These are phyloP conservation scores for Diaporthe velutina DNA, from an alignment of 2,329 filamentous ascomycete species.

Conservation along the genomic window DNA sequence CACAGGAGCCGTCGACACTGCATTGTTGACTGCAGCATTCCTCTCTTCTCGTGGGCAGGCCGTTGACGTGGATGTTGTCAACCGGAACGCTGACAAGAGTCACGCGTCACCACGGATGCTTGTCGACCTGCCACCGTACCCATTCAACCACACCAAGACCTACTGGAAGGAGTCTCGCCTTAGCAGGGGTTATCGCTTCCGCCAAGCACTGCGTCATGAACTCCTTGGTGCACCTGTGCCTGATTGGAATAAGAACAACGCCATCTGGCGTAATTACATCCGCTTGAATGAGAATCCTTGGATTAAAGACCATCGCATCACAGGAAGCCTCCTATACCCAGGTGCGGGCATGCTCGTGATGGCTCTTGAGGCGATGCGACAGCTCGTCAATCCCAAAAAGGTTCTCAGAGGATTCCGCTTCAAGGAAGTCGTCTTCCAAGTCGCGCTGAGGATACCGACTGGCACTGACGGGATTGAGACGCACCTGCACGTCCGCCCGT, in stretches of 20 bases:
- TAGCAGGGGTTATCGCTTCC: slow-evolving; percentile 49
- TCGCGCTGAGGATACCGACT: slow-evolving; percentile 42
- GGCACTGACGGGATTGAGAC: slow-evolving; percentile 36
- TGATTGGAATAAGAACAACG: not conserved
- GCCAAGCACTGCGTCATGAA: slow-evolving; percentile 48
- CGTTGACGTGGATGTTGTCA: not conserved
- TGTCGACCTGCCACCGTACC: slow-evolving; percentile 14
- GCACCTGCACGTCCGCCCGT: slow-evolving; percentile 40
- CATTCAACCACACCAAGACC: not conserved
- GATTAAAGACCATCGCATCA: not conserved
- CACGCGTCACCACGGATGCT: not conserved
- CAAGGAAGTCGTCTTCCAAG: slow-evolving; percentile 41
- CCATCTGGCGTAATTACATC: not conserved
- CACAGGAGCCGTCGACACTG: not conserved
- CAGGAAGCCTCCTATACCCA: not conserved
- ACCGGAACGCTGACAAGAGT: slow-evolving; percentile 40
- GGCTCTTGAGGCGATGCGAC: slow-evolving; percentile 46
- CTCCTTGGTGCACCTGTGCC: not conserved
- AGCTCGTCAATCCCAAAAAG: slow-evolving; percentile 31
- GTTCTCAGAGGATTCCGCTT: slow-evolving; percentile 31
- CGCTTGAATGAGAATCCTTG: not conserved
- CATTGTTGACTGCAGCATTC: not conserved
- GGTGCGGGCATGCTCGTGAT: slow-evolving; percentile 40
- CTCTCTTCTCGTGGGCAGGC: not conserved
- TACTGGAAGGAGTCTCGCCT: slow-evolving; percentile 38